Evolutionary conservation across 73 alveolate species (phyloP), one percentile per base, ranked within the genome.

Genomic region (Paramecium sonneborni): DNA sequence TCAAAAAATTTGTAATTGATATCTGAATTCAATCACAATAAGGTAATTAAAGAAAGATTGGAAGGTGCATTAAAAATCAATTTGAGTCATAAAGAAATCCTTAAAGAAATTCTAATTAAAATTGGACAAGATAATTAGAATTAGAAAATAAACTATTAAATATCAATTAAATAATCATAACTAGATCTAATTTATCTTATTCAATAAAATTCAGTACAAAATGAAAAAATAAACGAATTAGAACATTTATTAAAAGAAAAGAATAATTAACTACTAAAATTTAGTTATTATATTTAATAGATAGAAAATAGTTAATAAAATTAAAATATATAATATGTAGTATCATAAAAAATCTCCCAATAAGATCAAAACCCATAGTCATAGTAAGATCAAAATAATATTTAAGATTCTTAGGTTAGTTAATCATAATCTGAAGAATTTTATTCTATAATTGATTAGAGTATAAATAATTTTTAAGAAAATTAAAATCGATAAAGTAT

Each of bases 21-120:
- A 74, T 74, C 56, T 32, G 87, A 74, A 39, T 35, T 5, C 6
- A 28, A 74, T 14, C n/a, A 37, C 14, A 74, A 74, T 21, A 74
- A 23, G 35, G 26, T 37, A 34, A 74, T 74, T 0, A 74, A 74
- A 74, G 87, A 74, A 20, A 74, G 87, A 39, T 39, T 74, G 37
- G 87, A 74, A 74, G 87, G 87, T 14, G 87, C 87, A 28, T 37
- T 74, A 34, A 34, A 39, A 74, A 74, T 74, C 12, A 74, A 74
- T 74, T 39, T 12, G 24, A 74, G 87, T 74, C 87, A 74, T 74
- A 74, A 74, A 10, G 87, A 74, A 74, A 74, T 74, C 32, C 44
- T 74, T 1, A 74, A 74, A 39, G 87, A 74, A 20, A 74, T 74
- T 28, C 57, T 74, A 35, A 74, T 74, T 28, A 74, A 74, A 39